Evolutionary conservation across 257 asterid species (phyloP), one percentile per base, ranked within the genome.

Genomic region (Jaltomata sinuosa): DNA sequence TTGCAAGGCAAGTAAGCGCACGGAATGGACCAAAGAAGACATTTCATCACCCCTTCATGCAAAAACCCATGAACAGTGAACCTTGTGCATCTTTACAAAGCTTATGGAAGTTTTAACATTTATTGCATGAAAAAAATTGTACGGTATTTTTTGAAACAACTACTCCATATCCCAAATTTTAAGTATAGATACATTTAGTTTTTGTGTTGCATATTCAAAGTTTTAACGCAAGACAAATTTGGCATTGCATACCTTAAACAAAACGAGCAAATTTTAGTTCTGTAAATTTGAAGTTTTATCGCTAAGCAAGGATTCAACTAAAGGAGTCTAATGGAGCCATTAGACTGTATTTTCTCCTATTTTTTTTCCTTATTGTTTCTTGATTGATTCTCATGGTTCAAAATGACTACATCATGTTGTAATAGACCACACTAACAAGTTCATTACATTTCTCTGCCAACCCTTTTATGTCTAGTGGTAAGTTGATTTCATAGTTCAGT

Each of bases 1-100:
- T 76, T 76, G 81, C 42, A 76, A 52, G 81, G 81, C 62, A 76
- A 76, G 81, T 47, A 76, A 47, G 62, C 81, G 21, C 81, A 76
- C 40, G 81, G 81, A 76, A 47, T 76, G 81, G 81, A 76, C 81
- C 81, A 76, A 76, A 76, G 81, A 47, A 76, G 81, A 76, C 81
- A 76, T 42, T 76, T 76, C 81, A 76, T 76, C 62, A 18, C 2
- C 62, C 81, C 59, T 76, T 49, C 81, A 76, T 47, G 62, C 61
- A 40, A 76, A 76, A 76, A 76, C 42, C 61, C 81, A 76, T 27
- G 42, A 76, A 47, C 11, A 47, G 81, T 76, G 61, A 74, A 47
- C 42, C 81, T 27, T 25, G 25, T 76, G 81, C 81, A 76, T 76
- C 81, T 76, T 76, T 76, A 49, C n/a, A 76, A 47, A 76, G 61